Evolutionary conservation across 352 stramenopile genomes (phyloP), one percentile per base, ranked within the genome.

Genomic region (Globisporangium uncinulatum): DNA sequence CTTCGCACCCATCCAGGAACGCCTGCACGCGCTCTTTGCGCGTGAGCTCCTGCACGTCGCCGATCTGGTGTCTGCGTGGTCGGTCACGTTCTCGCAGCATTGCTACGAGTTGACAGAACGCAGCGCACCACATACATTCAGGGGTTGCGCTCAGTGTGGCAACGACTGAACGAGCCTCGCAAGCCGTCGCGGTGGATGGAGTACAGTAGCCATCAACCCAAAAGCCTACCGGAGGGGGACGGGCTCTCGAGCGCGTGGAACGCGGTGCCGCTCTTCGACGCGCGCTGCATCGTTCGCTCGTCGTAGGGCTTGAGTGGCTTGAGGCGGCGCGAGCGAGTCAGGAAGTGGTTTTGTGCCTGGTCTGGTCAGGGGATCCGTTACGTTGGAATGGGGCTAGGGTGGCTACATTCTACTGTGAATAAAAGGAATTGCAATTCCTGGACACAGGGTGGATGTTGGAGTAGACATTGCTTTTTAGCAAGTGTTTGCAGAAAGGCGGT

Each of bases 1-100:
- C 46, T 41, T 34, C 62, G 36, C 57, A 83, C 67, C 69, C 63
- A 42, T 79, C 71, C 43, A 84, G 59, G 49, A 84, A 76, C 34
- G 19, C 41, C 57, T 81, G 74, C 15, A 64, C 48, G 41, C 65
- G 67, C 67, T 84, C 71, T 45, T 79, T 81, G 37, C 57, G 56
- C 15, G 74, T 71, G 42, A 69, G 53, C 32, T 74, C 69, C 51
- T 82, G 71, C 21, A 81, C 39, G 53, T 72, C 60, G 36, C 74
- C 71, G 43, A 81, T 77, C 42, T 52, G 48, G 47, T 44, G 65
- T 15, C 29, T 59, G 34, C 50, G 56, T 0, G 19, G 29, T 9
- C 14, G 54, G 21, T 20, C 41, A 6, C 6, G 19, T 21, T 8
- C 47, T 41, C 21, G 1, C 14, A 7, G 2, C 6, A 3, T 29